These are phyloP conservation scores for Daphne laureola DNA, from an alignment of 441 rosid species.

Conservation along the genomic window DNA sequence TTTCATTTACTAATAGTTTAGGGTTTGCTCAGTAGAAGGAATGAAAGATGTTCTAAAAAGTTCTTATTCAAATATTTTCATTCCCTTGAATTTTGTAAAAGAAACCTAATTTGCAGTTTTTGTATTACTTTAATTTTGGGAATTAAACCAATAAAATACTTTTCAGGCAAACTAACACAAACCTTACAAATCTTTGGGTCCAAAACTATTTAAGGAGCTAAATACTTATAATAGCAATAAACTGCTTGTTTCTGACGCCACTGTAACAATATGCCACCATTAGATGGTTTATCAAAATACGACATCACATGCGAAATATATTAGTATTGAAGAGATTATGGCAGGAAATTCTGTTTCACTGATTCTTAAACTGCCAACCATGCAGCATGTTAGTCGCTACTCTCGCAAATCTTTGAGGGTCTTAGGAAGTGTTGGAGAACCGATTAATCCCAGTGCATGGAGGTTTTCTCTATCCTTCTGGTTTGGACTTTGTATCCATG, in stretches of 20 bases:
- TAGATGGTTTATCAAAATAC: neutral
- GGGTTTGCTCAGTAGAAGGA: no score
- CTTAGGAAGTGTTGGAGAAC: slow-evolving; percentile 98
- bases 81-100: no score
- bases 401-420: slow-evolving; percentile 89
- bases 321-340: slow-evolving; percentile 1
- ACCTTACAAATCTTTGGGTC: neutral
- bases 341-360: slow-evolving; percentile 8
- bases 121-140: no score
- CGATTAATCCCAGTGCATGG: slow-evolving; percentile 99
- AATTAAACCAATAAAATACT: no score
- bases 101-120: no score
- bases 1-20: no score
- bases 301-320: neutral
- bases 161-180: no score
- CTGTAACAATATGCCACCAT: neutral
- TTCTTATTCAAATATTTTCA: no score
- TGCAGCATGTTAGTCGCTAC: slow-evolving; percentile 70
- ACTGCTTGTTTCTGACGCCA: slow-evolving; percentile 6
- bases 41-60: no score
- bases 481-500: neutral
- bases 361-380: slow-evolving; percentile 16
- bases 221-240: slow-evolving; percentile 9
- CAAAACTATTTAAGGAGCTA: slow-evolving; percentile 6
- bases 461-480: slow-evolving; percentile 35